Conservation (phyloP, 371 early-diverging fungal genomes). For the Mycotypha africana region DNA sequence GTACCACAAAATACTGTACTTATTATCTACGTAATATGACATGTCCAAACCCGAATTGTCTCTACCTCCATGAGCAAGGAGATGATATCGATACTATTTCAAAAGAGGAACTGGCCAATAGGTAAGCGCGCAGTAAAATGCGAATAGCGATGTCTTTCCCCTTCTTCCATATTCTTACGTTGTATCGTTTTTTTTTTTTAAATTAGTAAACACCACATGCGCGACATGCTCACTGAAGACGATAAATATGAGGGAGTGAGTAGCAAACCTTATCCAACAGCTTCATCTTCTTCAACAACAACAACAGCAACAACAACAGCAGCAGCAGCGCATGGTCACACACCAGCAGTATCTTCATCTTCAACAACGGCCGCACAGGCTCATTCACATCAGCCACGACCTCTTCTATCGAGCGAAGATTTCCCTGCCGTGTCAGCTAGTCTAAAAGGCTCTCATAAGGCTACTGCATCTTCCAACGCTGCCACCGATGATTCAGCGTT, state of each 20-base stretch:
- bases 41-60: constrained; percentile 91
- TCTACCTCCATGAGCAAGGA: constrained; percentile 94
- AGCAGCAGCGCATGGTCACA: neutral
- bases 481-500: constrained; percentile 45
- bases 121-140: no score
- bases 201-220: constrained; percentile 19
- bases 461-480: no score
- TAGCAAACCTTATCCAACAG: neutral
- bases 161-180: no score
- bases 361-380: no score
- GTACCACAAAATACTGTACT: constrained; percentile 97
- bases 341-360: no score
- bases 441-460: constrained; percentile 1
- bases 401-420: constrained; percentile 9
- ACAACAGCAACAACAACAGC: neutral
- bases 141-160: no score
- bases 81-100: constrained; percentile 80
- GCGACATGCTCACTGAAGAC: constrained; percentile 8
- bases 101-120: constrained; percentile 58
- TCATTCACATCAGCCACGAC: constrained; percentile 2
- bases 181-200: no score
- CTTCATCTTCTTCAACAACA: no score
- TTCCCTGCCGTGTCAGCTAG: constrained; percentile 5
- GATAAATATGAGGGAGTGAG: constrained; percentile 16
- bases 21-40: constrained; percentile 86